phyloP scores from a whole-genome alignment of 1,284 basidiomycete genomes.

The Calocybe gambosa region DNA sequence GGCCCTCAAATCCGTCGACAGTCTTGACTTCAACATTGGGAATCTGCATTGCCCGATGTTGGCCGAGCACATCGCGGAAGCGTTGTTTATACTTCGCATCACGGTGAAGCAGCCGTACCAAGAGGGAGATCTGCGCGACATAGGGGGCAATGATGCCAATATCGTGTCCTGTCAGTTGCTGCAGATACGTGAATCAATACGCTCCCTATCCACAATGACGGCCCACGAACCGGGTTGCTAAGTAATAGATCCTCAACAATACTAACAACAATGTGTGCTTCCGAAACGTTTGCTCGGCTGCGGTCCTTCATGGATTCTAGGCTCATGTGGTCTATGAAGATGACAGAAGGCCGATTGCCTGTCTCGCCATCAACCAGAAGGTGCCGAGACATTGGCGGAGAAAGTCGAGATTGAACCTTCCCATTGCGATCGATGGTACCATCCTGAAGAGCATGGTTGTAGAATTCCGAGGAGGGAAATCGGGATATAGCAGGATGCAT shows the following conservation, averaged over 20 bases:
- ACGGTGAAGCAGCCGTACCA: conserved; percentile 57
- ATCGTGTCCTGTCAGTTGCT: conserved; percentile 63
- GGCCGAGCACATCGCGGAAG: conserved; percentile 55
- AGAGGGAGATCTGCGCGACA: conserved; percentile 69
- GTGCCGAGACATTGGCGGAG: conserved; percentile 56
- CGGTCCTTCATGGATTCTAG: conserved; percentile 60
- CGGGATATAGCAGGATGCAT: conserved; percentile 90
- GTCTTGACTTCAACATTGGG: conserved; percentile 76
- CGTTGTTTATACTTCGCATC: conserved; percentile 45
- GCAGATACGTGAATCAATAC: conserved; percentile 8
- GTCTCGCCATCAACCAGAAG: conserved; percentile 25
- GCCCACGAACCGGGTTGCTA: conserved; percentile 57
- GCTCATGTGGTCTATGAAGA: conserved; percentile 75
- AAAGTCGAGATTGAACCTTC: conserved; percentile 43
- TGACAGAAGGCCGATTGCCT: conserved; percentile 45
- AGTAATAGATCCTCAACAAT: conserved; percentile 74
- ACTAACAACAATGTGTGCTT: conserved; percentile 72
- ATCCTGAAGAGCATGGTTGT: conserved; percentile 63
- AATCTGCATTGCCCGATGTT: conserved; percentile 58
- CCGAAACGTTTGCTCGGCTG: conserved; percentile 69
- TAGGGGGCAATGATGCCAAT: conserved; percentile 91
- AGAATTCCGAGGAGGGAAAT: conserved; percentile 85
- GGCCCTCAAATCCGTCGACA: conserved; percentile 90
- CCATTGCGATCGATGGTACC: conserved; percentile 63
- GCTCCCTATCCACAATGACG: neutral